Evolutionary conservation across 163 green algal genomes (phyloP), one percentile per base, ranked within the genome.

Genomic region (Dunaliella salina): DNA sequence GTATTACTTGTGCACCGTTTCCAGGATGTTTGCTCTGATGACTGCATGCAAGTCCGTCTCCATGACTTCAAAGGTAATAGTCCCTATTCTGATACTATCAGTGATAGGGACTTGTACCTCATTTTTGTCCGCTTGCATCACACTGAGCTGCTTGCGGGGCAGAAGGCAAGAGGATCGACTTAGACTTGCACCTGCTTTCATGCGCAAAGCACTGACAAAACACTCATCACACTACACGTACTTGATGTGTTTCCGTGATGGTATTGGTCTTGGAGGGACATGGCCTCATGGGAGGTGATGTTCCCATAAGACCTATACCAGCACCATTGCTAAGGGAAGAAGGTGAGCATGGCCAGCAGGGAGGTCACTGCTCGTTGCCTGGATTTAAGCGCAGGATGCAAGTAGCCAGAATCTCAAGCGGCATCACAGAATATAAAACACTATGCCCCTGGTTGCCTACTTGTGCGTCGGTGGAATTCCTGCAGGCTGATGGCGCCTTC

Each of bases 61-160:
- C 96, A 98, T 98, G 93, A 97, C 97, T 87, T 98, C 96, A 91
- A 99, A 99, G 92, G 92, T 99, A 99, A 81, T 99, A 96, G 89
- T 99, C 97, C 34, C 92, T 91, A 89, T 99, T 97, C n/a, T n/a
- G n/a, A n/a, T n/a, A n/a, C n/a, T n/a, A n/a, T n/a, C n/a, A n/a
- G n/a, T n/a, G n/a, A n/a, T n/a, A n/a, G n/a, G n/a, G n/a, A n/a
- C n/a, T n/a, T n/a, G n/a, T n/a, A n/a, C n/a, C n/a, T n/a, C n/a
- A n/a, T n/a, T n/a, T 85, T 99, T 99, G 87, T 99, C 97, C 33
- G 97, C 97, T 81, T 98, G 98, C 32, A 98, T 88, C 15, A 99
- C 97, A 84, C 98, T 99, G 26, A 97, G 87, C 71, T 99, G 88
- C 87, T 96, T 98, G 93, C 80, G 18, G 26, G 40, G 40, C 81